A percentile compares a stretch with the other conserved stretches of the same genome.
Evolutionary conservation across 108 stramenopile species (phyloP).

Genomic region (Cafeteria roenbergensis): DNA sequence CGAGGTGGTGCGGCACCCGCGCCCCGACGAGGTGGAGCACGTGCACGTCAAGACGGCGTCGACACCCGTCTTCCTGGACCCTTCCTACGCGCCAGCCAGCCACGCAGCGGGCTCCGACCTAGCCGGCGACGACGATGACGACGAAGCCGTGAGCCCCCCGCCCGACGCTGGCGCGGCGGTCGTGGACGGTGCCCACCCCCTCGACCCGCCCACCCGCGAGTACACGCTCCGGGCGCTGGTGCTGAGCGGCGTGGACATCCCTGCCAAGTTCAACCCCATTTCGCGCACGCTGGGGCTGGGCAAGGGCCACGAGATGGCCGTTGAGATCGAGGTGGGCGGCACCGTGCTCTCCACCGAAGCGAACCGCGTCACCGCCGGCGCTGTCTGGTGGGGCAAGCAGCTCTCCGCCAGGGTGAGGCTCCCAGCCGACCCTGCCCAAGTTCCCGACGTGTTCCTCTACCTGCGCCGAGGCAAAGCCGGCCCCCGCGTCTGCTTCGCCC

Average conservation of each 20-base stretch:
- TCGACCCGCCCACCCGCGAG: constrained; percentile 6
- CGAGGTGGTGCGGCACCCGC: background rate
- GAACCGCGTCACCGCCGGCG: no score
- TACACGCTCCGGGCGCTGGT: constrained; percentile 23
- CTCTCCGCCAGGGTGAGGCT: constrained; percentile 4
- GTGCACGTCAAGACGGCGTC: background rate
- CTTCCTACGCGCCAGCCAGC: no score
- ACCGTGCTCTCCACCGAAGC: no score
- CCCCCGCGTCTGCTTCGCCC: no score
- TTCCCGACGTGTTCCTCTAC: constrained; percentile 42
- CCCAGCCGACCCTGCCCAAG: constrained; percentile 23
- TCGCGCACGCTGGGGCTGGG: no score
- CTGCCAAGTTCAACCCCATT: constrained; percentile 1
- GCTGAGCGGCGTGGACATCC: constrained; percentile 27
- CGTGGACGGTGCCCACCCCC: no score
- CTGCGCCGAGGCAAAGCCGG: constrained; percentile 19
- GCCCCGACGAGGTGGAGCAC: constrained; percentile 8
- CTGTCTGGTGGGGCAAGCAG: constrained; percentile 24
- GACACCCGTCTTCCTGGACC: constrained; percentile 13
- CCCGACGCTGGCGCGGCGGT: no score
- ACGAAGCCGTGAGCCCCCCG: no score
- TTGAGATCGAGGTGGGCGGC: no score
- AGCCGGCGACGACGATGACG: no score
- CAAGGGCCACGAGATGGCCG: no score
- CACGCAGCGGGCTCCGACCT: no score